Percentiles rank a stretch among this genome's conserved stretches.
phyloP scores from a whole-genome alignment of 257 asterid species.

The Handroanthus guayacan region DNA sequence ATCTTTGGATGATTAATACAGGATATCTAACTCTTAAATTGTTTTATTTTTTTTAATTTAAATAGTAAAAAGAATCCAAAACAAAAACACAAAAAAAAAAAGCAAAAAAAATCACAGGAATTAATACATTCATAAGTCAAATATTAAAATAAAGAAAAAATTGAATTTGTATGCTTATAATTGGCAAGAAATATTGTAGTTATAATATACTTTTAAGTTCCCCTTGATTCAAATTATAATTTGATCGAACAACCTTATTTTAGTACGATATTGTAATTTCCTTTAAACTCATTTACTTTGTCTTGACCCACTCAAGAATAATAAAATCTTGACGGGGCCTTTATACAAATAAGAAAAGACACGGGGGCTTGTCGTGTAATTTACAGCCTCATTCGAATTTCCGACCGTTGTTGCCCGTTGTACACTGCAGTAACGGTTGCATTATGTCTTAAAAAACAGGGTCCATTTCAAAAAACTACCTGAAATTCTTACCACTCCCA shows the following conservation, averaged over 20 bases:
- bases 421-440: slow-evolving; percentile 58
- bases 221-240: slow-evolving; percentile 7
- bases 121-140: not conserved
- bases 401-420: slow-evolving; percentile 72
- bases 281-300: slow-evolving; percentile 9
- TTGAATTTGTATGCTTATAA: not conserved
- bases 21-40: not conserved
- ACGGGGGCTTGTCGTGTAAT: slow-evolving; percentile 29
- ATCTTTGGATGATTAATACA: too few species aligned
- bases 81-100: not conserved
- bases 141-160: not conserved
- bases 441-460: slow-evolving; percentile 35
- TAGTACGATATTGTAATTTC: slow-evolving; percentile 31
- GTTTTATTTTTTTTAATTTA: not conserved
- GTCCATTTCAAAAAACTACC: slow-evolving; percentile 34
- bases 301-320: slow-evolving; percentile 7
- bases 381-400: slow-evolving; percentile 49
- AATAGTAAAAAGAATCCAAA: not conserved
- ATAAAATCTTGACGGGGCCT: slow-evolving; percentile 29
- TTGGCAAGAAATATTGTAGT: not conserved
- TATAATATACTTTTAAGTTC: not conserved
- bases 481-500: slow-evolving; percentile 5
- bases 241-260: slow-evolving; percentile 5
- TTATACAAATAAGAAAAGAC: slow-evolving; percentile 34
- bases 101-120: not conserved